Base-by-base conservation (phyloP, 1,139 yeast genomes). In the Hemisphaericaspora xylanilytica region DNA sequence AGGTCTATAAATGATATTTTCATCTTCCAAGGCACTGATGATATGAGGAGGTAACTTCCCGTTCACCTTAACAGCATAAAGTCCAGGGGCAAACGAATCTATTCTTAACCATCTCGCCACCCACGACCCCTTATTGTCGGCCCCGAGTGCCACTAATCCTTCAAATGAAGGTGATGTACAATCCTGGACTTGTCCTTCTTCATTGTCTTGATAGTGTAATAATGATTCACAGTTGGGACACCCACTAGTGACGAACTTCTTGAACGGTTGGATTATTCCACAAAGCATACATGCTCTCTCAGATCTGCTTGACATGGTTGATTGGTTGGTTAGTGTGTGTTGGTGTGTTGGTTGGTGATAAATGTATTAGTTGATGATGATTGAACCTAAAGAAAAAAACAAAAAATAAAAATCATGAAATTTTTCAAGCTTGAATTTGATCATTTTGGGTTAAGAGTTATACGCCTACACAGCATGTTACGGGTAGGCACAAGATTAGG, bases 241-340 rank as follows among this genome's bases (percentile, higher is more conserved):
- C 9, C 97, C 97, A 17, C 79, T 78, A 40, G 80, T 81, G 37
- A 85, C 78, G 58, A 90, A 92, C 54, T 78, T 77, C 49, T 72
- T 70, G 61, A 80, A 75, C 9, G 92, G 79, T 56, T 87, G 96
- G 44, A 92, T 86, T 44, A 90, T 76, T 7, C 97, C 98, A 63
- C 98, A 92, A 44, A 92, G 76, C 96, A 92, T 87, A 59, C 98
- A 92, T 17, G 98, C 98, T 72, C 98, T 79, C 51, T 92, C 96
- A 21, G 85, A 73, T 63, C 81, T 74, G 25, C 78, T 65, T 13
- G 82, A 76, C 83, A 78, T 75, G 36, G 17, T 48, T 33, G 39
- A 9, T 22, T 5, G 5, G 5, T 8, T 20, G 21, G 5, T 20
- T 20, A 20, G 21, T 5, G 21, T 6, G 21, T 20, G 8, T 20